Base-by-base conservation (phyloP, 352 stramenopile species). In the Pythium monospermum region DNA sequence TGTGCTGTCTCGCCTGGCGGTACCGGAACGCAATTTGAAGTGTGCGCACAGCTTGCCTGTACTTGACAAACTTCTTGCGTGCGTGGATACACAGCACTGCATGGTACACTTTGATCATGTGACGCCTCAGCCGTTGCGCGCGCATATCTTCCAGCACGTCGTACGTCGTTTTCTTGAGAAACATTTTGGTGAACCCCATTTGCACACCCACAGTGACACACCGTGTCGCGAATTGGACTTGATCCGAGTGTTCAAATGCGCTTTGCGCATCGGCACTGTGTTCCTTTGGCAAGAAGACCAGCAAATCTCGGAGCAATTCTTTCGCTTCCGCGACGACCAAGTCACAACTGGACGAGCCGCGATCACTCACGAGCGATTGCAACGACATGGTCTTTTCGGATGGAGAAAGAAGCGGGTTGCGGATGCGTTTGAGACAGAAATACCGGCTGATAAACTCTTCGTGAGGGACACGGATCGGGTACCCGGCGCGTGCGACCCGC, bases 131-230 rank as follows among this genome's bases (percentile, higher is more conserved):
- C 36, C 72, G 66, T 36, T 86, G 65, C 1, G 74, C 71, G 12
- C 80, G 89, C 64, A 98, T 82, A 12, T 87, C 66, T 61, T 98
- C 91, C 11, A 98, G 73, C 35, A 91, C 91, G 22, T 94, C 83
- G 26, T 96, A 96, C 16, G 96, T 81, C 40, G 82, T 67, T 51
- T 90, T 85, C 43, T 95, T 95, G 35, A 98, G 60, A 61, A 98
- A 98, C 51, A 98, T 95, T 66, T 98, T 98, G 2, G 93, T 91
- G 45, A 87, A 85, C 22, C 95, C 95, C 67, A 98, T 96, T 62
- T 98, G 94, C 56, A 89, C 54, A 11, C 79, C 79, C 16, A 77
- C 76, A 0, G 61, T 31, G n/a, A 87, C 68, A 27, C 77, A 92
- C 32, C 68, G 64, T 6, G 65, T 74, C 2, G 71, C 58, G 35